Evolutionary conservation across 73 alveolate genomes (phyloP).

Genomic region (Breviolum minutum): DNA sequence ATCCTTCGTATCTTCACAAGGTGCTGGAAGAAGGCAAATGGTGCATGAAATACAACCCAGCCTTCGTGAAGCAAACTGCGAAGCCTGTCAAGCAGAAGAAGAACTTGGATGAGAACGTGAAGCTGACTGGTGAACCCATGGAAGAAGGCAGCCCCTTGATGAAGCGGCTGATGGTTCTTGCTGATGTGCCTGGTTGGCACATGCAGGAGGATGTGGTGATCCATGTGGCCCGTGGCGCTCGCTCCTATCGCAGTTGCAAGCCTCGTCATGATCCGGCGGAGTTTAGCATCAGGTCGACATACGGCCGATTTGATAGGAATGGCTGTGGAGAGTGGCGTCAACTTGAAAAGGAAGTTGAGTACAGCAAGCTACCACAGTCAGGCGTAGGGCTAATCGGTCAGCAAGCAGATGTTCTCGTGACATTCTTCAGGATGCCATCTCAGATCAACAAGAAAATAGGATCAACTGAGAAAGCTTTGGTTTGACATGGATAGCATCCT

Average conservation of each 20-base stretch:
- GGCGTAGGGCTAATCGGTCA: too few relatives aligned
- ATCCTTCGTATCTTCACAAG: not conserved
- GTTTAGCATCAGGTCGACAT: not conserved
- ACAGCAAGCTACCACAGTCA: too few relatives aligned
- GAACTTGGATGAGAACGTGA: too few relatives aligned
- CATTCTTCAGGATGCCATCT: too few relatives aligned
- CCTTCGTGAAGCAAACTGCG: not conserved
- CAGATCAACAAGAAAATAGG: too few relatives aligned
- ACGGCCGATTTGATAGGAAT: not conserved
- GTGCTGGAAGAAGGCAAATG: not conserved
- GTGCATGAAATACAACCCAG: not conserved
- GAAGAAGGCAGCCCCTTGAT: not conserved
- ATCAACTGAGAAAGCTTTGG: too few relatives aligned
- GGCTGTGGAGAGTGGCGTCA: not conserved
- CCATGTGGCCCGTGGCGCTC: not conserved
- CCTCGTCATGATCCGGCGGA: not conserved
- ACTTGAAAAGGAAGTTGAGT: not conserved
- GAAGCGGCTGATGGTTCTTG: not conserved
- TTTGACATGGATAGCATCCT: too few relatives aligned
- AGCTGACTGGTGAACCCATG: not conserved
- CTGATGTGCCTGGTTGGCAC: not conserved
- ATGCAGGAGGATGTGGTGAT: not conserved
- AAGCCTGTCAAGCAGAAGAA: not conserved
- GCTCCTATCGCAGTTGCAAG: not conserved
- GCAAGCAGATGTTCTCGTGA: too few relatives aligned